phyloP scores from a whole-genome alignment of 2,329 filamentous ascomycete species.

The Pseudogymnoascus sp. region DNA sequence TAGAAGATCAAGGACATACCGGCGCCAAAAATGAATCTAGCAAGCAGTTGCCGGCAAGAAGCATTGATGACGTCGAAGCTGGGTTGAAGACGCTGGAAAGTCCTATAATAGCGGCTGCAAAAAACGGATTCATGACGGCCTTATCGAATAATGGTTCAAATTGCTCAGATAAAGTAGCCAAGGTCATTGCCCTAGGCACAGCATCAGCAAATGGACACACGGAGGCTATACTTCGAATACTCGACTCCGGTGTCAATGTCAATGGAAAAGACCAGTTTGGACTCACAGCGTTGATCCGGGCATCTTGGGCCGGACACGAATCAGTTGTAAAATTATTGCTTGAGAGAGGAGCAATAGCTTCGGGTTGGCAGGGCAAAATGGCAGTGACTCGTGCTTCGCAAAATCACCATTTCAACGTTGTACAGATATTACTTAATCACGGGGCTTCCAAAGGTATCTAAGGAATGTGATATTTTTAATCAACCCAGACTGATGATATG shows the following conservation, averaged over 20 bases:
- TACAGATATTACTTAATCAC: background rate
- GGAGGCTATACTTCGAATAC: background rate
- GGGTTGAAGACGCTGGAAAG: background rate
- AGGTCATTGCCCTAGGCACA: background rate
- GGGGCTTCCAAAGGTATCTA: background rate
- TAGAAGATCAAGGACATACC: background rate
- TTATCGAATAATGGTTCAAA: background rate
- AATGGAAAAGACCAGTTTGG: background rate
- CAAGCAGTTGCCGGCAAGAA: background rate
- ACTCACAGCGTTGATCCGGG: background rate
- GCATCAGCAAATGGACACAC: background rate
- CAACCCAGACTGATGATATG: background rate
- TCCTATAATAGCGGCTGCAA: background rate
- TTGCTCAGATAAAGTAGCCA: background rate
- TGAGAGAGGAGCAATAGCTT: background rate
- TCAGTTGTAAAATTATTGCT: background rate
- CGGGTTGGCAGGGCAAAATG: background rate
- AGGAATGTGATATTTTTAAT: background rate
- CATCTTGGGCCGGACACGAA: background rate
- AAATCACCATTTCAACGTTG: background rate
- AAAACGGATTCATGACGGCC: background rate
- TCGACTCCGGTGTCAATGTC: background rate
- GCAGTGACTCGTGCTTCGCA: background rate
- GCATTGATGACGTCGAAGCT: background rate
- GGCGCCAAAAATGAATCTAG: background rate